Percentiles rank a stretch among this genome's conserved stretches.
Evolutionary conservation across 495 filamentous ascomycete species (phyloP).

Genomic region (Podospora conica): DNA sequence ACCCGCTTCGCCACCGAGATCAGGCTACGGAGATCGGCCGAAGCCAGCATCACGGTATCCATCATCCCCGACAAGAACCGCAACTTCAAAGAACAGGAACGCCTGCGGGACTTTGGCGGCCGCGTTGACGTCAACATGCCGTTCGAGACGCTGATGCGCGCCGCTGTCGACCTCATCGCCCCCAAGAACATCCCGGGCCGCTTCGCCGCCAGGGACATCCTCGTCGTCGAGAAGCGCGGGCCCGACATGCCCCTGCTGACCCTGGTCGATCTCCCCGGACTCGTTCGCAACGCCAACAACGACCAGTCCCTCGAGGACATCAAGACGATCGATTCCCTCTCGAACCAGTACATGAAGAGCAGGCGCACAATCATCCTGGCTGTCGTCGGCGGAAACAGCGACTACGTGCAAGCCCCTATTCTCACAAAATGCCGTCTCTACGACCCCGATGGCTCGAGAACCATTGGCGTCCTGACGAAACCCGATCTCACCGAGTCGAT

Average conservation of each 20-base stretch:
- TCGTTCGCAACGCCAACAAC: constrained; percentile 44
- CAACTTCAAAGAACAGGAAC: constrained; percentile 29
- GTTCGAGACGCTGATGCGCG: constrained; percentile 33
- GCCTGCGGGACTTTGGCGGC: constrained; percentile 41
- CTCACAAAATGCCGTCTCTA: constrained; percentile 39
- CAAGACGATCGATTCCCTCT: constrained; percentile 39
- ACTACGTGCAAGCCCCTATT: constrained; percentile 45
- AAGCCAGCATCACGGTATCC: constrained; percentile 40
- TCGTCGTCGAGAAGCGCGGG: constrained; percentile 48
- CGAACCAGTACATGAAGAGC: constrained; percentile 47
- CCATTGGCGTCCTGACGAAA: constrained; percentile 49
- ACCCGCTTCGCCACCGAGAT: constrained; percentile 64
- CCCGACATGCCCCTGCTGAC: constrained; percentile 49
- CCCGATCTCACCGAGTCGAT: constrained; percentile 43
- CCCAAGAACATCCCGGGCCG: constrained; percentile 34
- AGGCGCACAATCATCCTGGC: constrained; percentile 48
- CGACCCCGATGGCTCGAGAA: constrained; percentile 40
- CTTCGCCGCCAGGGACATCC: constrained; percentile 40
- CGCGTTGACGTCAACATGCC: constrained; percentile 24
- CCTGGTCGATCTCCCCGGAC: constrained; percentile 51
- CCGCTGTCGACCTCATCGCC: constrained; percentile 33
- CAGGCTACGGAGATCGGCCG: constrained; percentile 39
- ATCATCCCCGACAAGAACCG: constrained; percentile 45
- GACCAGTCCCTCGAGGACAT: constrained; percentile 43
- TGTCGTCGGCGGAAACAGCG: constrained; percentile 47